These are phyloP conservation scores for Cyberlindnera xylosilytica DNA, from an alignment of 805 yeast genomes.

Conservation along the genomic window DNA sequence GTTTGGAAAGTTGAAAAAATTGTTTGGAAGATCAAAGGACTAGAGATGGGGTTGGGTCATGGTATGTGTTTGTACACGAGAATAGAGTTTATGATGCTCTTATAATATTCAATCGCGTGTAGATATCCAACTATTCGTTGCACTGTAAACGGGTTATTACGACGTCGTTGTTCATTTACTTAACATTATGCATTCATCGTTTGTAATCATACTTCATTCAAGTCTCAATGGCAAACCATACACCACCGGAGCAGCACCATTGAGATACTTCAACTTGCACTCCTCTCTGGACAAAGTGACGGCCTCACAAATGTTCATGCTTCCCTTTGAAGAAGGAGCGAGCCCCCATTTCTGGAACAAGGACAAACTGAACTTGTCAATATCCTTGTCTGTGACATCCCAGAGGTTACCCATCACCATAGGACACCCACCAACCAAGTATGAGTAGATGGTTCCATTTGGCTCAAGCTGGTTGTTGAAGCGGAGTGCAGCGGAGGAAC, in stretches of 20 bases:
- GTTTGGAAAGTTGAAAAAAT: constrained; percentile 36
- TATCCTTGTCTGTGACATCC: constrained; percentile 97
- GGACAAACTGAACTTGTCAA: constrained; percentile 68
- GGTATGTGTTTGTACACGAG: too few species aligned
- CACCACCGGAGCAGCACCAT: constrained; percentile 90
- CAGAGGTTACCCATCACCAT: constrained; percentile 83
- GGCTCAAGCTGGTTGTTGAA: constrained; percentile 62
- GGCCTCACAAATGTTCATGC: constrained; percentile 45
- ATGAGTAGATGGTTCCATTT: constrained; percentile 72
- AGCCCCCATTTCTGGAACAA: constrained; percentile 70
- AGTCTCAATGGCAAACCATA: constrained; percentile 74
- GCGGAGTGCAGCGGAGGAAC: constrained; percentile 77
- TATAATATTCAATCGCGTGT: too few species aligned
- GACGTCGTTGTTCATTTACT: not conserved
- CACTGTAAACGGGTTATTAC: too few species aligned
- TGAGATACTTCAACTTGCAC: constrained; percentile 70
- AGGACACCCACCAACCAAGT: constrained; percentile 78
- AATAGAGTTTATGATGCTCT: too few species aligned
- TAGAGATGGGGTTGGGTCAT: not conserved
- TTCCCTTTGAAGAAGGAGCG: constrained; percentile 23
- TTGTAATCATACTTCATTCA: constrained; percentile 14
- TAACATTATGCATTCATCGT: not conserved
- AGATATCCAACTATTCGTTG: too few species aligned
- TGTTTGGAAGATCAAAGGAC: constrained; percentile 35
- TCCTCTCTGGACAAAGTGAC: constrained; percentile 57